Conservation (phyloP, 2,329 filamentous ascomycete species). For the Fusarium graminum region DNA sequence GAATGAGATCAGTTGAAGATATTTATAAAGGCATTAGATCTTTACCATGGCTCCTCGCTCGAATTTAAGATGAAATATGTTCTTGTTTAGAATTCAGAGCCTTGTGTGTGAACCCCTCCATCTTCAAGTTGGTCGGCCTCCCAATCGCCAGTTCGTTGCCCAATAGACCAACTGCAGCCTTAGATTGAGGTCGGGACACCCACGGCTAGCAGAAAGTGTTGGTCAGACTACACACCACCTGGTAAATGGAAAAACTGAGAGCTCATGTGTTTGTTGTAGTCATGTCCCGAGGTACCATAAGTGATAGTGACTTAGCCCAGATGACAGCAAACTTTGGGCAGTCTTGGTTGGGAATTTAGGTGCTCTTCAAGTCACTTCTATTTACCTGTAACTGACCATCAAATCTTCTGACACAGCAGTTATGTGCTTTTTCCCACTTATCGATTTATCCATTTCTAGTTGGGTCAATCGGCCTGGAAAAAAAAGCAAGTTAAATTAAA, state of each 20-base stretch:
- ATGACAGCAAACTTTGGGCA: too few relatives aligned
- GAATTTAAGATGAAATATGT: not conserved
- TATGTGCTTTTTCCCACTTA: too few relatives aligned
- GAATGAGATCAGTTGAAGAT: too few relatives aligned
- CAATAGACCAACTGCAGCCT: conserved; percentile 3
- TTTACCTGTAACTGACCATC: too few relatives aligned
- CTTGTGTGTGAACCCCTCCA: conserved; percentile 1
- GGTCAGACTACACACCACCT: not conserved
- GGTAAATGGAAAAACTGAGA: conserved; percentile 8
- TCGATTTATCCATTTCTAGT: too few relatives aligned
- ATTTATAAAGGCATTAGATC: not conserved
- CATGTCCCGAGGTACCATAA: too few relatives aligned
- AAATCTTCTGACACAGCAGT: too few relatives aligned
- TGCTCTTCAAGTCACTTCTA: too few relatives aligned
- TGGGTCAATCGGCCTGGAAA: too few relatives aligned
- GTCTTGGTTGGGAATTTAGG: too few relatives aligned
- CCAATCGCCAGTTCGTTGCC: conserved; percentile 6
- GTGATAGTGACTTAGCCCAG: too few relatives aligned
- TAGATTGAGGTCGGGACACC: conserved; percentile 1
- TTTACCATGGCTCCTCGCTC: conserved; percentile 1
- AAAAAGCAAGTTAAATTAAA: too few relatives aligned
- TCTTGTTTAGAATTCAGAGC: not conserved
- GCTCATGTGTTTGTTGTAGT: not conserved
- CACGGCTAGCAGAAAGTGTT: not conserved
- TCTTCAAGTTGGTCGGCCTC: conserved; percentile 27